These are phyloP conservation scores for Paramecium caudatum DNA, from an alignment of 73 alveolate genomes.

Conservation along the genomic window DNA sequence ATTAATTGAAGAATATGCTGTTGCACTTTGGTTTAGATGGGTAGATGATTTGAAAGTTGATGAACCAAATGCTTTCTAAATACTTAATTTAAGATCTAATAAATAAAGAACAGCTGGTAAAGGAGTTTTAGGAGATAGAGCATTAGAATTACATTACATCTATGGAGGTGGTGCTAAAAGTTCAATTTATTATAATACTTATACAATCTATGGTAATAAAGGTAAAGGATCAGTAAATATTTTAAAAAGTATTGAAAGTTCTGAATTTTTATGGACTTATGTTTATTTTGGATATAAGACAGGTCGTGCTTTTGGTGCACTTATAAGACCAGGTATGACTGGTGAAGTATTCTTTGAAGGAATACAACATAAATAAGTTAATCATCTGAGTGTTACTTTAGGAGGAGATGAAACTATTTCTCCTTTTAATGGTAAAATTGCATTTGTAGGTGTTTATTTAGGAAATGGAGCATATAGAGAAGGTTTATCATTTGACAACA, in stretches of 20 bases:
- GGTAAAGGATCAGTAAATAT: slow-evolving; percentile 28
- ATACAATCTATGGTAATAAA: slow-evolving; percentile 8
- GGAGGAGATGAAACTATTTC: slow-evolving; percentile 54
- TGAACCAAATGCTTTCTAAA: slow-evolving; percentile 44
- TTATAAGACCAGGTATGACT: slow-evolving; percentile 16
- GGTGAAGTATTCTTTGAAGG: slow-evolving; percentile 50
- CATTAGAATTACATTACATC: slow-evolving; percentile 10
- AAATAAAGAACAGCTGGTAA: neutral
- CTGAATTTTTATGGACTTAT: slow-evolving; percentile 44
- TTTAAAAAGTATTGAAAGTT: slow-evolving; percentile 13
- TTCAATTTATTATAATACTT: slow-evolving; percentile 1
- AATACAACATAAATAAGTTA: neutral
- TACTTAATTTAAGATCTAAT: slow-evolving; percentile 28
- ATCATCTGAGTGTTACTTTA: neutral
- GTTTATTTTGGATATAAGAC: slow-evolving; percentile 54
- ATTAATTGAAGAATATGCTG: slow-evolving; percentile 46
- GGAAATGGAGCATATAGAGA: slow-evolving; percentile 17
- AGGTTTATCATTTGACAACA: neutral
- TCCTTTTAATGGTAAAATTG: slow-evolving; percentile 52
- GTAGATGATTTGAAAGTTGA: slow-evolving; percentile 47
- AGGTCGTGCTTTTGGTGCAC: slow-evolving; percentile 57
- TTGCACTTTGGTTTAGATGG: slow-evolving; percentile 63
- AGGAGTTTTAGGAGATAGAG: slow-evolving; percentile 57
- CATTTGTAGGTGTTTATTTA: slow-evolving; percentile 37
- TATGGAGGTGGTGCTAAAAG: slow-evolving; percentile 55